Evolutionary conservation across 2,329 filamentous ascomycete genomes (phyloP).

Genomic region (Talaromyces atroroseus): DNA sequence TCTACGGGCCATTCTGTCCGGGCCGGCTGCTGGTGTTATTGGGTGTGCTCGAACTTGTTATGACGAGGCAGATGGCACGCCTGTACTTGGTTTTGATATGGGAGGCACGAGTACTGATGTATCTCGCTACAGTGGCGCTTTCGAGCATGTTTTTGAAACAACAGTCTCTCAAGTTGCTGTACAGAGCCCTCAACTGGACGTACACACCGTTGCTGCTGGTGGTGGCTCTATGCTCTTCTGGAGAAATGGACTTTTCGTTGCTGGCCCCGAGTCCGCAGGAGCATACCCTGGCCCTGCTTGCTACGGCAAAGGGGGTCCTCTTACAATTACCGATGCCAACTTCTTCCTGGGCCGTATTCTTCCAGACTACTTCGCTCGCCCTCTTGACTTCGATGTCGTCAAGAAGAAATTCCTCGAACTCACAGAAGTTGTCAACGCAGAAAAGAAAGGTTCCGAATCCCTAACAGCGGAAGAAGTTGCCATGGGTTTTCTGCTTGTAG

Average conservation of each 20-base stretch:
- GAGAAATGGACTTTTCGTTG: slow-evolving; percentile 79
- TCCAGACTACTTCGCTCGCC: slow-evolving; percentile 60
- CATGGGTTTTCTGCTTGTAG: slow-evolving; percentile 21
- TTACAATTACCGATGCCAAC: slow-evolving; percentile 92
- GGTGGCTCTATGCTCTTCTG: slow-evolving; percentile 67
- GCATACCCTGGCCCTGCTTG: slow-evolving; percentile 87
- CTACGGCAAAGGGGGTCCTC: slow-evolving; percentile 81
- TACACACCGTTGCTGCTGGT: slow-evolving; percentile 88
- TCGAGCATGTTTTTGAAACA: slow-evolving; percentile 89
- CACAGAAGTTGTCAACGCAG: slow-evolving; percentile 39
- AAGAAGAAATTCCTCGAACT: slow-evolving; percentile 40
- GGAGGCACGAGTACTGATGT: slow-evolving; percentile 86
- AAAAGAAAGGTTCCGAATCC: slow-evolving; percentile 21
- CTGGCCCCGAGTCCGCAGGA: slow-evolving; percentile 82
- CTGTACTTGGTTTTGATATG: slow-evolving; percentile 94
- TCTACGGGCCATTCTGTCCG: slow-evolving; percentile 75
- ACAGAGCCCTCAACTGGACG: slow-evolving; percentile 84
- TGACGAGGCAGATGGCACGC: slow-evolving; percentile 69
- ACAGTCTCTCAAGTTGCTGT: slow-evolving; percentile 87
- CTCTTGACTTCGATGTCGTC: slow-evolving; percentile 40
- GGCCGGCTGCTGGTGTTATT: slow-evolving; percentile 82
- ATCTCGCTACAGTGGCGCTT: slow-evolving; percentile 75
- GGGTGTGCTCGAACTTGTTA: slow-evolving; percentile 89
- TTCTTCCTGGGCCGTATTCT: slow-evolving; percentile 75
- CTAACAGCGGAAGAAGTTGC: slow-evolving; percentile 24